Evolutionary conservation across 768 basidiomycete genomes (phyloP).

Genomic region (Tulasnella sp.): DNA sequence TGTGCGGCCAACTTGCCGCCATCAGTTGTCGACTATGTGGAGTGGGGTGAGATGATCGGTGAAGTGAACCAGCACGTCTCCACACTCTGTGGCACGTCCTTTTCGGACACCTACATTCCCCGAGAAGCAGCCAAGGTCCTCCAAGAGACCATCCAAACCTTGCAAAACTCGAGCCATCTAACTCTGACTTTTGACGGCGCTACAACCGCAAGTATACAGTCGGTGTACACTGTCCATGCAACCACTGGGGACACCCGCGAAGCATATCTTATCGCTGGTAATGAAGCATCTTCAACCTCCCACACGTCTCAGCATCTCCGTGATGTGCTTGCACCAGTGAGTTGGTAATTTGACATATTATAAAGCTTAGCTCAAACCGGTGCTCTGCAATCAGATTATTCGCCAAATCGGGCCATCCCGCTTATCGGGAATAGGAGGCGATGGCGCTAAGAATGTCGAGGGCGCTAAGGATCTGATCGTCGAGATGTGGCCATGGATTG

Average conservation of each 20-base stretch:
- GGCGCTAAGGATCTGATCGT: constrained; percentile 22
- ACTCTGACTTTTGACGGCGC: background rate
- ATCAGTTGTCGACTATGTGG: background rate
- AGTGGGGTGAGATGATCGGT: background rate
- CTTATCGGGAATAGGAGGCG: constrained; percentile 29
- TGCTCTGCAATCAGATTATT: constrained; percentile 29
- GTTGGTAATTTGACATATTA: too few species aligned
- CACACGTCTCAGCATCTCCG: constrained; percentile 36
- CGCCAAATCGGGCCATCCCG: constrained; percentile 26
- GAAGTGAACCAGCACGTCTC: background rate
- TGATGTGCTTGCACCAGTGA: constrained; percentile 22
- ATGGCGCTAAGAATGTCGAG: constrained; percentile 34
- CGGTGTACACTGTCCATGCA: background rate
- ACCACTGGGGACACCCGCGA: background rate
- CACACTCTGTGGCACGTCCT: background rate
- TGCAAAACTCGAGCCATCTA: background rate
- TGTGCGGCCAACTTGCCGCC: background rate
- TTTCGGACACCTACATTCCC: background rate
- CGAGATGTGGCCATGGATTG: constrained; percentile 26
- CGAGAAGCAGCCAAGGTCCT: background rate
- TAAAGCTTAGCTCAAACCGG: too few species aligned
- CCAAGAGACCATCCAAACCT: background rate
- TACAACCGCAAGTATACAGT: background rate
- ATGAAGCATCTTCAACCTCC: constrained; percentile 34
- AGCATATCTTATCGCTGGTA: constrained; percentile 34